Conservation (phyloP, 352 stramenopile species). For the Globisporangium splendens region DNA sequence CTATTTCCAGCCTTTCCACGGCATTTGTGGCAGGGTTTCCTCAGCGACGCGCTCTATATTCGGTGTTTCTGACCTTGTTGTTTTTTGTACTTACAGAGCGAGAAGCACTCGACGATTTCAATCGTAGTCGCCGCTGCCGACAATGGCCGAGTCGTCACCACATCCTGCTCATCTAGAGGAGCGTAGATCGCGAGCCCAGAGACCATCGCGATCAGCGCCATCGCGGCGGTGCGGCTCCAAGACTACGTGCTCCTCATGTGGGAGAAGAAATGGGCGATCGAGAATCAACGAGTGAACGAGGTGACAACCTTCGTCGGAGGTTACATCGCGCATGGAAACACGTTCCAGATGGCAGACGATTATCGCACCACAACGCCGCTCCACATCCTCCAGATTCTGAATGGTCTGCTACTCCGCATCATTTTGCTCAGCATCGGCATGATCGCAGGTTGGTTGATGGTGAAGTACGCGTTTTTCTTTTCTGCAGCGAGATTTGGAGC, state of each 20-base stretch:
- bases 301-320: conserved; percentile 9
- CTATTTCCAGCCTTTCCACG: no score
- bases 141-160: no score
- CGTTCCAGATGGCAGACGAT: conserved; percentile 22
- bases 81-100: no score
- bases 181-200: conserved; percentile 19
- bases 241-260: conserved; percentile 19
- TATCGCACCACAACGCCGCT: conserved; percentile 5
- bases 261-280: conserved; percentile 20
- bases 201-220: conserved; percentile 18
- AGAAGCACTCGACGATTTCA: no score
- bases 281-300: conserved; percentile 23
- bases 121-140: no score
- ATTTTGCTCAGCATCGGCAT: conserved; percentile 8
- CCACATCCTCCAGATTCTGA: conserved; percentile 16
- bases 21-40: no score
- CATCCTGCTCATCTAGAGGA: no score
- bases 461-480: conserved; percentile 6
- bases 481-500: neutral
- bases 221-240: conserved; percentile 3
- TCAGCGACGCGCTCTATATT: no score
- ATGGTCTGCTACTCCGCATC: conserved; percentile 12
- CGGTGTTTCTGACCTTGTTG: no score
- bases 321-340: conserved; percentile 20
- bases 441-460: neutral